Conservation (phyloP, 129 eudicot genomes). For the Flaveria bidentis region DNA sequence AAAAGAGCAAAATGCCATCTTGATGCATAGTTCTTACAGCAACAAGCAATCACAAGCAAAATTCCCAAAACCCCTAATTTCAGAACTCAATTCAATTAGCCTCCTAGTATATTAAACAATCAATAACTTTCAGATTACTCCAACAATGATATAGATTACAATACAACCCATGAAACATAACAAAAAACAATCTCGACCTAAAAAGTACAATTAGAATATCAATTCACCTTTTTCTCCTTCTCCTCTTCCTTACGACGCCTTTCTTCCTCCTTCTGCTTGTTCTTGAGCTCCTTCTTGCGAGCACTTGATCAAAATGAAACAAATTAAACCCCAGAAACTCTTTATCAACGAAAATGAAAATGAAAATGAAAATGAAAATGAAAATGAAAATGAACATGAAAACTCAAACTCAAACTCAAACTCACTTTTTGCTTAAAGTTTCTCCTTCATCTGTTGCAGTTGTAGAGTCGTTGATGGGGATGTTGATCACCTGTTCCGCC, state of each 20-base stretch:
- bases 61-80: background rate
- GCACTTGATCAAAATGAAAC: slow-evolving; percentile 34
- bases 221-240: slow-evolving; percentile 47
- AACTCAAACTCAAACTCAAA: too few relatives aligned
- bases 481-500: slow-evolving; percentile 34
- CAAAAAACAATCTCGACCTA: too few relatives aligned
- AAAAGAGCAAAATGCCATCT: background rate
- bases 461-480: slow-evolving; percentile 17
- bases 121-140: background rate
- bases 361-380: background rate
- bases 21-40: slow-evolving; percentile 3
- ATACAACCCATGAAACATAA: background rate
- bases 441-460: slow-evolving; percentile 26
- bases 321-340: background rate
- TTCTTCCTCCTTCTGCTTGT: slow-evolving; percentile 53
- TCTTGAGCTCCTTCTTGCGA: slow-evolving; percentile 49
- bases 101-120: slow-evolving; percentile 1
- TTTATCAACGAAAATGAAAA: background rate
- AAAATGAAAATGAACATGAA: background rate
- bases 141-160: background rate
- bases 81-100: slow-evolving; percentile 2
- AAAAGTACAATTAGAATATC: background rate
- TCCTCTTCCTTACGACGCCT: slow-evolving; percentile 51
- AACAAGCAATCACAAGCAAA: background rate
- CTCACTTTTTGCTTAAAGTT: slow-evolving; percentile 38